Percentiles rank a stretch among this genome's conserved stretches.
phyloP scores from a whole-genome alignment of 768 basidiomycete species.

The Pleurotus platypus region DNA sequence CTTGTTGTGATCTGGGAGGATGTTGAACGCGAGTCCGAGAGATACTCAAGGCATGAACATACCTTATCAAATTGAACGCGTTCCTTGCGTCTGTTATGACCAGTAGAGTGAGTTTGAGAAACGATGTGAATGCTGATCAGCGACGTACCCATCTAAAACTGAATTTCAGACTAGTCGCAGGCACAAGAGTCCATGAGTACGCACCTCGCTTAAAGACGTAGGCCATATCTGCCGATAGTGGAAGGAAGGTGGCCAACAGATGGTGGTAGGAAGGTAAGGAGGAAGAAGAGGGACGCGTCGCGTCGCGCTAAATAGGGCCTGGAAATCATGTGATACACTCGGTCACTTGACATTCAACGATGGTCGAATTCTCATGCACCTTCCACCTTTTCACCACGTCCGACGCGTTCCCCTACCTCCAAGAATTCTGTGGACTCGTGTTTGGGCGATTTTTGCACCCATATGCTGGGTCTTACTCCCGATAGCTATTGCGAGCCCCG shows the following conservation, averaged over 20 bases:
- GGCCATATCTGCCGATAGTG: conserved; percentile 14
- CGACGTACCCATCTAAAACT: conserved; percentile 44
- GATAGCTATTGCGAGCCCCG: background rate
- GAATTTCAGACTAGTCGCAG: conserved; percentile 10
- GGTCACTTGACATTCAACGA: too few species aligned
- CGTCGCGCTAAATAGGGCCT: background rate
- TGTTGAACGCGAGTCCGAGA: conserved; percentile 13
- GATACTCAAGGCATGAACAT: conserved; percentile 17
- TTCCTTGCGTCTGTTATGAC: conserved; percentile 68
- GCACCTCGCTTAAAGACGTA: conserved; percentile 32
- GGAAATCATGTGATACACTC: too few species aligned
- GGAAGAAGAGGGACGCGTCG: background rate
- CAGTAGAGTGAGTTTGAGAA: conserved; percentile 12
- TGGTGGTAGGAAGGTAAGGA: background rate
- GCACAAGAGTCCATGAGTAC: conserved; percentile 6
- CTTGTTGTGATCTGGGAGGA: conserved; percentile 72
- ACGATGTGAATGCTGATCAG: conserved; percentile 28
- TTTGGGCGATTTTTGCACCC: too few species aligned
- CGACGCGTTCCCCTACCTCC: too few species aligned
- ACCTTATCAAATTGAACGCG: conserved; percentile 94
- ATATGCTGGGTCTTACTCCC: background rate
- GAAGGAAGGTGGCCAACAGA: background rate
- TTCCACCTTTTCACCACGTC: too few species aligned
- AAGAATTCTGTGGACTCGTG: too few species aligned
- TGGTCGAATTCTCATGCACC: too few species aligned